These are phyloP conservation scores for Alternaria arborescens DNA, from an alignment of 2,329 filamentous ascomycete genomes.

Conservation along the genomic window DNA sequence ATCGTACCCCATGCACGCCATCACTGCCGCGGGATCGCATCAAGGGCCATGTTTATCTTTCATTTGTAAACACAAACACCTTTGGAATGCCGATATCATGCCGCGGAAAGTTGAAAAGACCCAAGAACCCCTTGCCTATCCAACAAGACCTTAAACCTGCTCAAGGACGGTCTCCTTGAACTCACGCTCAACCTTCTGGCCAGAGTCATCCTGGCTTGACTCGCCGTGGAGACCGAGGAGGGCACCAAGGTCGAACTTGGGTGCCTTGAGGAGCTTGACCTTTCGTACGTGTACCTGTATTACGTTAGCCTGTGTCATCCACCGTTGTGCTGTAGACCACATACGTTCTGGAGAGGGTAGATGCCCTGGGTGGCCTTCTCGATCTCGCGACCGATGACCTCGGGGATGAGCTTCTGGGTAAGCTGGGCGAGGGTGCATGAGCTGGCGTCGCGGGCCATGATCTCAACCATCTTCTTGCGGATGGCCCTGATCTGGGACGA, in stretches of 20 bases:
- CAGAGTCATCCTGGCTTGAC: constrained; percentile 93
- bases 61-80: constrained; percentile 54
- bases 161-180: constrained; percentile 99
- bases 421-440: constrained; percentile 96
- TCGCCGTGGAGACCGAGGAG: constrained; percentile 97
- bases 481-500: constrained; percentile 98
- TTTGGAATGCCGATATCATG: constrained; percentile 54
- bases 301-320: constrained; percentile 29
- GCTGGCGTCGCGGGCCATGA: constrained; percentile 94
- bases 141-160: constrained; percentile 74
- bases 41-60: constrained; percentile 51
- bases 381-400: constrained; percentile 99
- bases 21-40: constrained; percentile 46
- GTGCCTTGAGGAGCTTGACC: constrained; percentile 98
- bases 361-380: constrained; percentile 99
- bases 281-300: constrained; percentile 97
- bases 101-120: constrained; percentile 52
- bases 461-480: constrained; percentile 99
- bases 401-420: constrained; percentile 97
- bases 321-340: constrained; percentile 32
- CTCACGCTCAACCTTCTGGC: constrained; percentile 95
- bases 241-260: constrained; percentile 98
- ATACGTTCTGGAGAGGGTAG: constrained; percentile 98
- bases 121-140: constrained; percentile 49
- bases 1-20: constrained; percentile 46